phyloP scores from a whole-genome alignment of 306 rosid genomes.

The Prunus mira region DNA sequence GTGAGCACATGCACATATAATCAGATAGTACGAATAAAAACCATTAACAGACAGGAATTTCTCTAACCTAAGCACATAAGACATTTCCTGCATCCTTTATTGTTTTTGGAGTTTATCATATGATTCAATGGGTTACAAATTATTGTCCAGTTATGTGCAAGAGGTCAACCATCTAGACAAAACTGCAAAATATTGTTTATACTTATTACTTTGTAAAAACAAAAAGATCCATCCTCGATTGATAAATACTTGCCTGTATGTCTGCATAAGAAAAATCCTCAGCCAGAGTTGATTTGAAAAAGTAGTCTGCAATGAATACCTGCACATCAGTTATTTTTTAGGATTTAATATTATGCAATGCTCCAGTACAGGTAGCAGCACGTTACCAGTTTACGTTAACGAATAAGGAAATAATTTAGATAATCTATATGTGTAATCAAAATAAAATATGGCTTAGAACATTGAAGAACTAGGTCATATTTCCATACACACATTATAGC shows the following conservation, averaged over 20 bases:
- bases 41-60: too few species aligned
- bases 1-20: too few species aligned
- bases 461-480: neutral
- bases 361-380: conserved; percentile 12
- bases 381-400: neutral
- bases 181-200: neutral
- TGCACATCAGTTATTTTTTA: conserved; percentile 33
- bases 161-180: neutral
- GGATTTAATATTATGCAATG: conserved; percentile 5
- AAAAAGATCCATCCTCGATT: neutral
- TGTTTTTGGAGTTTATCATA: too few species aligned
- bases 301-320: conserved; percentile 82
- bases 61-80: too few species aligned
- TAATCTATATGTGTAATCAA: neutral
- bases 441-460: neutral
- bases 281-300: conserved; percentile 72
- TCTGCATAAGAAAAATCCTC: conserved; percentile 75
- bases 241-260: conserved; percentile 52
- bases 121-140: neutral
- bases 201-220: neutral
- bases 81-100: too few species aligned
- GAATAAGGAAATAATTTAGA: neutral
- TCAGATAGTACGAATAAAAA: too few species aligned
- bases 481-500: neutral
- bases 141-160: neutral